Percentiles rank a stretch among this genome's conserved stretches.
Conservation (phyloP, 1,284 basidiomycete species). For the Inonotus obliquus region DNA sequence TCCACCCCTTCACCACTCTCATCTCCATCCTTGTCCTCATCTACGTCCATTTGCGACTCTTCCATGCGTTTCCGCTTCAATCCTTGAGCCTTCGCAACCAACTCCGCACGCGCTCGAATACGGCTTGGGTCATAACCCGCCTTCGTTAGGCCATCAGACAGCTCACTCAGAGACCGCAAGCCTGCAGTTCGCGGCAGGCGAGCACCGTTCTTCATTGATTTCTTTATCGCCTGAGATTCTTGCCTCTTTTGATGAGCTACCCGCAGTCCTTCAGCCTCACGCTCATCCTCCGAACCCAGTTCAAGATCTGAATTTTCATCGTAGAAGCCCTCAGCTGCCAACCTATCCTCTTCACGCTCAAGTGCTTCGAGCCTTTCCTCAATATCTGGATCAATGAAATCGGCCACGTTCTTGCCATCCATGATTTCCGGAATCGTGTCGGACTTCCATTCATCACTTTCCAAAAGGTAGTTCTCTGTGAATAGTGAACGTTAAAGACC, state of each 20-base stretch:
- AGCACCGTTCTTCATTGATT: conserved; percentile 83
- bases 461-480: conserved; percentile 85
- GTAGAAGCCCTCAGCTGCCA: conserved; percentile 95
- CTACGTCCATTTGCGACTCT: conserved; percentile 41
- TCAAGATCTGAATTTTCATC: conserved; percentile 85
- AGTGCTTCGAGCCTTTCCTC: conserved; percentile 94
- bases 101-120: conserved; percentile 83
- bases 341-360: conserved; percentile 93
- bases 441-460: conserved; percentile 93
- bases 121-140: conserved; percentile 87
- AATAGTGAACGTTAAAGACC: conserved; percentile 16
- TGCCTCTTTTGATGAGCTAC: conserved; percentile 70
- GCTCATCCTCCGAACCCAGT: conserved; percentile 92
- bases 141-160: conserved; percentile 77
- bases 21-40: conserved; percentile 30
- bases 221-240: conserved; percentile 77
- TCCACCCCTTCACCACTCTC: conserved; percentile 38
- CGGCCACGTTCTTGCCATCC: conserved; percentile 98
- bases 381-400: conserved; percentile 99
- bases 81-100: conserved; percentile 76
- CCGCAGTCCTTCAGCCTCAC: conserved; percentile 68
- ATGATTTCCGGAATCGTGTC: conserved; percentile 95
- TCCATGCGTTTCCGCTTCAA: conserved; percentile 60
- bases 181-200: conserved; percentile 84
- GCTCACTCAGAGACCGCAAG: conserved; percentile 82